Evolutionary conservation across 2,329 filamentous ascomycete genomes (phyloP).

Genomic region (Pestalotiopsis sp.): DNA sequence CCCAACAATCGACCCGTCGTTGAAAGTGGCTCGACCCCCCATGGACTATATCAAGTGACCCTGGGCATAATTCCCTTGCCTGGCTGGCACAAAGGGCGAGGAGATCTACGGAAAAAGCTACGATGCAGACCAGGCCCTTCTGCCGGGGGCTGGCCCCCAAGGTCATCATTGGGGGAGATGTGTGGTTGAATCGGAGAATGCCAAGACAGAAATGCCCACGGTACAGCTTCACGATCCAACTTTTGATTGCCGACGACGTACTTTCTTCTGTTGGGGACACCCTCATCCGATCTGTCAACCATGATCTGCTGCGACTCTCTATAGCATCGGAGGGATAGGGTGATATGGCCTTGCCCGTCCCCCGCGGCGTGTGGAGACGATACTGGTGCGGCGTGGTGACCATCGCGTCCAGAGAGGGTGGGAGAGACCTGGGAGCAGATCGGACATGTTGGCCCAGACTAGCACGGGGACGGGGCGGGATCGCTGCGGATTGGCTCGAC

Average conservation of each 20-base stretch:
- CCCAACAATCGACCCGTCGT: too few relatives aligned
- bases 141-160: background rate
- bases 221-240: background rate
- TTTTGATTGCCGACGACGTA: background rate
- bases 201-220: background rate
- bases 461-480: background rate
- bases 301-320: background rate
- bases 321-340: background rate
- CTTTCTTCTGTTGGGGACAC: background rate
- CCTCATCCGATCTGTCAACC: background rate
- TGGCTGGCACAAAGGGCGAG: background rate
- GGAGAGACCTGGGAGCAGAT: background rate
- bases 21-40: too few relatives aligned
- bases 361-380: background rate
- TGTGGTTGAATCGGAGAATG: background rate
- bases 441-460: background rate
- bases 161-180: background rate
- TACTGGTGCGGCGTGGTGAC: background rate
- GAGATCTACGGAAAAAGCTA: background rate
- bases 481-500: background rate
- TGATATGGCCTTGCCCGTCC: background rate
- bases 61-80: too few relatives aligned
- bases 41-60: too few relatives aligned
- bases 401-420: background rate
- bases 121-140: background rate